Conservation (phyloP, 169 alveolate species). For the Plasmodium relictum region DNA sequence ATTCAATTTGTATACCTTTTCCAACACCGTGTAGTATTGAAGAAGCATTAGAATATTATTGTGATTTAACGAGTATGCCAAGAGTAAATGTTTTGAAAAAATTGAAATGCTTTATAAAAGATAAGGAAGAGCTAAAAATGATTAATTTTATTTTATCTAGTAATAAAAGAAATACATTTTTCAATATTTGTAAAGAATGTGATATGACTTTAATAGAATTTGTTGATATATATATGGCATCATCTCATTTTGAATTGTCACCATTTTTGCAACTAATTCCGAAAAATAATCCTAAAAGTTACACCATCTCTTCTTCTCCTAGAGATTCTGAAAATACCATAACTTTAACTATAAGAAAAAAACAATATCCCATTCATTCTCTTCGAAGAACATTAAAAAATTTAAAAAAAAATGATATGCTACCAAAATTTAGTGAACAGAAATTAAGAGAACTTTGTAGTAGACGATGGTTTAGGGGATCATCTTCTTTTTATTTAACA, state of each 20-base stretch:
- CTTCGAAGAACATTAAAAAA: conserved; percentile 59
- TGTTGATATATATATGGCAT: conserved; percentile 83
- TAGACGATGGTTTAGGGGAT: conserved; percentile 71
- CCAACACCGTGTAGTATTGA: conserved; percentile 81
- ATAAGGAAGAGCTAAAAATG: conserved; percentile 78
- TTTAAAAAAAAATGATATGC: conserved; percentile 64
- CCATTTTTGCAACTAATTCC: conserved; percentile 88
- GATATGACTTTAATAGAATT: conserved; percentile 82
- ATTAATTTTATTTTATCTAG: conserved; percentile 68
- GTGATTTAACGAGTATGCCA: conserved; percentile 87
- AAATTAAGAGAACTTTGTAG: conserved; percentile 50
- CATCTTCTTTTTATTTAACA: conserved; percentile 62
- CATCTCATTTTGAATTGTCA: conserved; percentile 79
- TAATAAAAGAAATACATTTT: conserved; percentile 49
- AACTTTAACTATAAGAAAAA: conserved; percentile 61
- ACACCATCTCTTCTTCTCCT: conserved; percentile 89
- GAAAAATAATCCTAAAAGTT: conserved; percentile 83
- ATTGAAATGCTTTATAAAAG: conserved; percentile 82
- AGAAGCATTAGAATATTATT: conserved; percentile 84
- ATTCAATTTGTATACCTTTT: conserved; percentile 48
- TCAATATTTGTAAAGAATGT: conserved; percentile 80
- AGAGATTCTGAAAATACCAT: conserved; percentile 56
- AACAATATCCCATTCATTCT: conserved; percentile 75
- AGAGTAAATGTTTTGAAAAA: conserved; percentile 78
- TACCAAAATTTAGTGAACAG: conserved; percentile 61